A percentile compares a stretch with the other conserved stretches of the same genome.
phyloP scores from a whole-genome alignment of 2,329 filamentous ascomycete genomes.

The Phyllosticta ampelicida region DNA sequence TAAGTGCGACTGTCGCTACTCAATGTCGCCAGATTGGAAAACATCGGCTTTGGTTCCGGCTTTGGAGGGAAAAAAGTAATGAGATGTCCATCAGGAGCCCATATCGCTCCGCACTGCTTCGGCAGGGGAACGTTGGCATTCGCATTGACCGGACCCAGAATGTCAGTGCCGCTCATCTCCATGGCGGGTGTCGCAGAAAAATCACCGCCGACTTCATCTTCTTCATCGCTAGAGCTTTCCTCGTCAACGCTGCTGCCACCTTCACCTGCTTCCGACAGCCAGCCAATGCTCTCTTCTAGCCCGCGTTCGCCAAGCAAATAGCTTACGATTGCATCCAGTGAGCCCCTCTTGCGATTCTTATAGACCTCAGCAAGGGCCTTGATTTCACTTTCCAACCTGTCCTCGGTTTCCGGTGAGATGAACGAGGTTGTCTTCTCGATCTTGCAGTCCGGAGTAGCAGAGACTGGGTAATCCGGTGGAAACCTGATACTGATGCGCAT shows the following conservation, averaged over 20 bases:
- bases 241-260: constrained; percentile 36
- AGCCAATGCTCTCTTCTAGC: constrained; percentile 45
- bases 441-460: constrained; percentile 40
- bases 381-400: constrained; percentile 41
- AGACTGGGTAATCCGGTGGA: constrained; percentile 43
- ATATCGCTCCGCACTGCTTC: constrained; percentile 47
- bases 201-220: constrained; percentile 43
- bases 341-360: constrained; percentile 42
- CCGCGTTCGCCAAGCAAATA: constrained; percentile 50
- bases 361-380: constrained; percentile 45
- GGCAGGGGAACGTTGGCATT: constrained; percentile 55
- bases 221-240: constrained; percentile 77
- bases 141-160: constrained; percentile 45
- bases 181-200: constrained; percentile 33
- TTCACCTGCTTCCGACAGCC: constrained; percentile 48
- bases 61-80: constrained; percentile 48
- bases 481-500: constrained; percentile 49
- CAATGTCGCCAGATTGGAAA: constrained; percentile 35
- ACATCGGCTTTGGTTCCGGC: constrained; percentile 38
- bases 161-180: constrained; percentile 39
- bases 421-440: constrained; percentile 46
- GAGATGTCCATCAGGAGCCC: constrained; percentile 46
- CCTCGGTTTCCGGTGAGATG: constrained; percentile 41
- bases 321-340: constrained; percentile 50
- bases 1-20: constrained; percentile 38